A percentile compares a stretch with the other conserved stretches of the same genome.
Conservation (phyloP, 225 moss, liverwort and hornwort species). For the Antitrichia curtipendula region DNA sequence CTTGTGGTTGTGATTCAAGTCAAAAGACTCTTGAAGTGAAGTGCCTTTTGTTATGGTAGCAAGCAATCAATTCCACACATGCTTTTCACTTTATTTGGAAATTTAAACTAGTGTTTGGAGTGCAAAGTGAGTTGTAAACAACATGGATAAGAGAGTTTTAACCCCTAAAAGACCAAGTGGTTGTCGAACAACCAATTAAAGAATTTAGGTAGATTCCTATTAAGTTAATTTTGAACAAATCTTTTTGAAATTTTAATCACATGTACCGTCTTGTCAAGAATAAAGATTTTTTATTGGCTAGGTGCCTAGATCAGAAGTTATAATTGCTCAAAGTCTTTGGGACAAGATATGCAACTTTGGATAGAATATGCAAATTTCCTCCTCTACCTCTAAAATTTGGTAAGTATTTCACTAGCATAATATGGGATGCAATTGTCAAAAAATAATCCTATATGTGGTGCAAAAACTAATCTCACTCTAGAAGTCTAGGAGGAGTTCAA, state of each 20-base stretch:
- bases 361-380: not conserved
- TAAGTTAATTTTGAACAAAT: not conserved
- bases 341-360: not conserved
- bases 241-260: not conserved
- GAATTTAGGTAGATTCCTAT: not conserved
- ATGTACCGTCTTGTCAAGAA: fast-evolving
- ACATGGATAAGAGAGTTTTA: not conserved
- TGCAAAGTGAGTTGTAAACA: not conserved
- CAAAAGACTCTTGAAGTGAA: not conserved
- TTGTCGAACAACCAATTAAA: fast-evolving
- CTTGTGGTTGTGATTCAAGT: not conserved
- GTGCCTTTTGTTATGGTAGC: not conserved
- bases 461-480: not conserved
- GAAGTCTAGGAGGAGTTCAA: not conserved
- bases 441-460: not conserved
- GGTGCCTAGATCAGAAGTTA: not conserved
- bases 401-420: not conserved
- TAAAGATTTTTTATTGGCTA: fast-evolving
- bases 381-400: not conserved
- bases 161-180: not conserved
- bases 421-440: no score
- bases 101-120: not conserved
- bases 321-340: fast-evolving
- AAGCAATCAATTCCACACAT: not conserved
- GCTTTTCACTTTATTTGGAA: not conserved